These are phyloP conservation scores for Phascolomyces articulosus DNA, from an alignment of 371 early-diverging fungal genomes.

Conservation along the genomic window DNA sequence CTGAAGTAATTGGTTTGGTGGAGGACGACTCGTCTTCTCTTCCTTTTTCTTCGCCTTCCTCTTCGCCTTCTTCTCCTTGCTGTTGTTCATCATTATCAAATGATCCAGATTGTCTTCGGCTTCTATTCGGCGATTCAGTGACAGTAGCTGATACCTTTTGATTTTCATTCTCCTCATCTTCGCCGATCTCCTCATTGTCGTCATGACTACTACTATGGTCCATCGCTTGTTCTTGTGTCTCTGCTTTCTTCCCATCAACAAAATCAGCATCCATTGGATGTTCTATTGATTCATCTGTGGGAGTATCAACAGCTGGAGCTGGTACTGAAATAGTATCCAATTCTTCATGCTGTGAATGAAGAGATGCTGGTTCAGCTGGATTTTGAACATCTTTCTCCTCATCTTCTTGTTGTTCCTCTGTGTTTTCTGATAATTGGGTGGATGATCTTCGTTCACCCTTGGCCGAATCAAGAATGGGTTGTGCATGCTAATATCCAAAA, in stretches of 20 bases:
- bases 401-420: background rate
- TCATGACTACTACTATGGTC: background rate
- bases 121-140: background rate
- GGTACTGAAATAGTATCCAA: conserved; percentile 20
- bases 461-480: conserved; percentile 21
- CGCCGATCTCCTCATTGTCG: conserved; percentile 1
- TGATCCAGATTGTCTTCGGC: background rate
- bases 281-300: background rate
- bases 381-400: background rate
- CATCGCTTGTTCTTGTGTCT: background rate
- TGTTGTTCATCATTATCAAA: too few species aligned
- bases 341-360: conserved; percentile 10
- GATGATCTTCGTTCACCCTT: background rate
- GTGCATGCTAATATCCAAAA: conserved; percentile 36
- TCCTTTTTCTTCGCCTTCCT: background rate
- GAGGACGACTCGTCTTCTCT: too few species aligned
- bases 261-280: background rate
- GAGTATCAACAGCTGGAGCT: conserved; percentile 13
- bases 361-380: background rate
- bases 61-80: background rate
- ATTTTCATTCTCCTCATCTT: conserved; percentile 7
- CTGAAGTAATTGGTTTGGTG: conserved; percentile 1
- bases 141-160: conserved; percentile 4
- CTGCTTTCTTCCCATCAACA: background rate
- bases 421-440: background rate